Percentiles rank a stretch among this genome's conserved stretches.
Conservation (phyloP, 202 grass and related monocot genomes). For the Hordeum pubiflorum region DNA sequence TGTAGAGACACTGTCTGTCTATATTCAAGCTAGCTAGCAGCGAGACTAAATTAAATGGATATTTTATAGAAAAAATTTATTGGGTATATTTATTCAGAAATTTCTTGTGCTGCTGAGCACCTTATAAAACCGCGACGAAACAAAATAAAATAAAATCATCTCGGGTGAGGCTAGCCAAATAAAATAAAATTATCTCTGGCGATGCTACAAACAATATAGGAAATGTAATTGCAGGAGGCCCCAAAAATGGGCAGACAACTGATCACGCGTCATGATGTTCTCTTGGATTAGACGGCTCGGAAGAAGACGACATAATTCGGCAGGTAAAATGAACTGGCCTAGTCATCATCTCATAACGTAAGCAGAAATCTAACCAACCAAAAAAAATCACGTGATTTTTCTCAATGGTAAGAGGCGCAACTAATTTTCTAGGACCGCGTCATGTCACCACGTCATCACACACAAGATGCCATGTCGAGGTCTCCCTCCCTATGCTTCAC, state of each 20-base stretch:
- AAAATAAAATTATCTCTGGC: background rate
- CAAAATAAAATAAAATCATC: background rate
- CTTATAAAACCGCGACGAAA: background rate
- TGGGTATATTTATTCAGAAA: background rate
- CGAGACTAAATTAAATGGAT: background rate
- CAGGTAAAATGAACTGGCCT: background rate
- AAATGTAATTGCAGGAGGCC: background rate
- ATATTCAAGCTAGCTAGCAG: no score
- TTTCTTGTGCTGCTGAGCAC: background rate
- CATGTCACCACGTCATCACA: slow-evolving; percentile 19
- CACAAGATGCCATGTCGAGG: slow-evolving; percentile 20
- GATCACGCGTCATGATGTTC: slow-evolving; percentile 31
- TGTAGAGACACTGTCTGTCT: no score
- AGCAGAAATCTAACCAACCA: background rate
- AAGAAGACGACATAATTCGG: background rate
- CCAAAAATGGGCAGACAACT: background rate
- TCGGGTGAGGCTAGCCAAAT: background rate
- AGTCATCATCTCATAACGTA: slow-evolving; percentile 7
- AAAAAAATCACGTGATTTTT: background rate
- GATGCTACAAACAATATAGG: background rate
- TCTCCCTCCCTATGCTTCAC: slow-evolving; percentile 14
- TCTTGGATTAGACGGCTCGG: slow-evolving; percentile 26
- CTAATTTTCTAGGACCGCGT: slow-evolving; percentile 10
- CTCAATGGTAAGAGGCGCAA: background rate
- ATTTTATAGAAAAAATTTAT: background rate